Evolutionary conservation across 2,329 filamentous ascomycete species (phyloP).

Genomic region (Fusarium guadeloupense): DNA sequence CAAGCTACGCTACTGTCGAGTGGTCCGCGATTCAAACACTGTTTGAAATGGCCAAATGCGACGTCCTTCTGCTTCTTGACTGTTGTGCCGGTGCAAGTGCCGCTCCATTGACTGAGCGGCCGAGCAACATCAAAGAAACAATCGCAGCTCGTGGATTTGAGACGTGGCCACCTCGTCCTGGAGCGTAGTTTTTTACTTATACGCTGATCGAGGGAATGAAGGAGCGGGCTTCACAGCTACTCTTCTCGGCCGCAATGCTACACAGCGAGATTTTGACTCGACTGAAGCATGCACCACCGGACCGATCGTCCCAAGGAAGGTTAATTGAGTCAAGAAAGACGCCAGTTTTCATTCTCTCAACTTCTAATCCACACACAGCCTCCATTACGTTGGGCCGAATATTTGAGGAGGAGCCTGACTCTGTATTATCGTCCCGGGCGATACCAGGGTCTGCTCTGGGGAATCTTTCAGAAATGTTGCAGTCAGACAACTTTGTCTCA

Average conservation of each 20-base stretch:
- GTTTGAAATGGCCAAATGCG: constrained; percentile 42
- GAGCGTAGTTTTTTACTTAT: constrained; percentile 40
- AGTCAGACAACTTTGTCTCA: constrained; percentile 31
- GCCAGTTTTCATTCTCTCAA: constrained; percentile 41
- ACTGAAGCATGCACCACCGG: constrained; percentile 40
- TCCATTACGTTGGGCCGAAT: constrained; percentile 40
- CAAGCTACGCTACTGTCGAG: constrained; percentile 39
- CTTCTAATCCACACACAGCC: constrained; percentile 38
- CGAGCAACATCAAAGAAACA: constrained; percentile 42
- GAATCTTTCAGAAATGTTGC: constrained; percentile 37
- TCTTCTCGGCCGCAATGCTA: constrained; percentile 43
- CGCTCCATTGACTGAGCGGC: constrained; percentile 38
- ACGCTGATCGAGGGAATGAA: constrained; percentile 41
- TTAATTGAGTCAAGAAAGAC: constrained; percentile 40
- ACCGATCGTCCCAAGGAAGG: constrained; percentile 35
- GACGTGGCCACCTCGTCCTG: constrained; percentile 39
- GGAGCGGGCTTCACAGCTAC: constrained; percentile 39
- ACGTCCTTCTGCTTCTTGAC: constrained; percentile 40
- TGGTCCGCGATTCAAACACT: constrained; percentile 43
- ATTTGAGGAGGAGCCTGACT: constrained; percentile 31
- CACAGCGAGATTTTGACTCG: constrained; percentile 42
- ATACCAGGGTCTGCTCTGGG: constrained; percentile 31
- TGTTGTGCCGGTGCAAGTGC: constrained; percentile 42
- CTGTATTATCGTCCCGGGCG: constrained; percentile 32
- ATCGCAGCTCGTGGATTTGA: constrained; percentile 43